Evolutionary conservation across 768 basidiomycete genomes (phyloP).

Genomic region (Calocybe gangraenosa): DNA sequence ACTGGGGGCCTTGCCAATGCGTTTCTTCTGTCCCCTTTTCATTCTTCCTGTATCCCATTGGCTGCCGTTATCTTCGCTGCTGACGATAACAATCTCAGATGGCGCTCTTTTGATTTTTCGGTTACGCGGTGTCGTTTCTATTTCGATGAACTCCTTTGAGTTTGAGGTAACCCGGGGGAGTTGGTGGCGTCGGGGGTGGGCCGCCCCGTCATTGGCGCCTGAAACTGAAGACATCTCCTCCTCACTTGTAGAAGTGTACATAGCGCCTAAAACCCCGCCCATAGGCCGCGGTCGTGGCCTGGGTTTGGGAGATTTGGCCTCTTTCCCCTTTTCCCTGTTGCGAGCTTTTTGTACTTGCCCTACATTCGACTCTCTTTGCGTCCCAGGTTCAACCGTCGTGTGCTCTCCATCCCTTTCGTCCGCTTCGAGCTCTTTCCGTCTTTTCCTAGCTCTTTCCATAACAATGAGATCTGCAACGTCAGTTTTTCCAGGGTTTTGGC

Average conservation of each 20-base stretch:
- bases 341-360: background rate
- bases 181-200: constrained; percentile 8
- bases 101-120: background rate
- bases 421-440: constrained; percentile 45
- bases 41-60: constrained; percentile 12
- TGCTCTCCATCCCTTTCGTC: constrained; percentile 33
- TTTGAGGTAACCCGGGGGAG: background rate
- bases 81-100: constrained; percentile 4
- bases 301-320: constrained; percentile 5
- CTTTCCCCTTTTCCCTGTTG: constrained; percentile 13
- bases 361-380: constrained; percentile 2
- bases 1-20: background rate
- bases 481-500: constrained; percentile 26
- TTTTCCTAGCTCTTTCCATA: constrained; percentile 50
- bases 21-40: constrained; percentile 5
- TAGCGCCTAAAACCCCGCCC: constrained; percentile 16
- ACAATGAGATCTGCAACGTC: constrained; percentile 48
- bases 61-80: constrained; percentile 7
- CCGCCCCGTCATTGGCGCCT: background rate
- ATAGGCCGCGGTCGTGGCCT: constrained; percentile 23
- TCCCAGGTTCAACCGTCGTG: constrained; percentile 12
- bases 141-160: too few relatives aligned
- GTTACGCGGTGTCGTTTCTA: background rate
- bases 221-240: background rate
- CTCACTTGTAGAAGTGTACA: background rate